Percentiles rank a stretch among this genome's conserved stretches.
phyloP scores from a whole-genome alignment of 1,284 basidiomycete species.

The Athelia sp. region DNA sequence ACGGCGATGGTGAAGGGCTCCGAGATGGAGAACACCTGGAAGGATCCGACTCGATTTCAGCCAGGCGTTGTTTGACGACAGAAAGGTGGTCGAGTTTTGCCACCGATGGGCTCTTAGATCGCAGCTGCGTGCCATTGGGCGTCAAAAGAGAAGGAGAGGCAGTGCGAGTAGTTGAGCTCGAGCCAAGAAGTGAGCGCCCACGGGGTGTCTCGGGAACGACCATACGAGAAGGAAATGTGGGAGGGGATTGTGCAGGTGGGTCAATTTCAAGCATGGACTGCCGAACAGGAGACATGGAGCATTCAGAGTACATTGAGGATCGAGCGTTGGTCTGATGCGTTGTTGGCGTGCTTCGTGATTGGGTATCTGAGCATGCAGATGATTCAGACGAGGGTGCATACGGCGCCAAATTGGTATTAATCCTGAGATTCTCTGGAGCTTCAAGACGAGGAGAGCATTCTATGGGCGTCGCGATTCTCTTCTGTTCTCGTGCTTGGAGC shows the following conservation, averaged over 20 bases:
- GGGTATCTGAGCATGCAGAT: background rate
- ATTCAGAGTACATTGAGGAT: background rate
- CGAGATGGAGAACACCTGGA: background rate
- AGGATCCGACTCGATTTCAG: conserved; percentile 34
- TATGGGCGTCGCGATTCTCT: background rate
- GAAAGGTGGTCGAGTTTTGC: conserved; percentile 43
- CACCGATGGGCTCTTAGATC: conserved; percentile 44
- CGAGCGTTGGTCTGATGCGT: background rate
- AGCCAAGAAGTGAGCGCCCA: background rate
- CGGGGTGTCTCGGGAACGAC: conserved; percentile 3
- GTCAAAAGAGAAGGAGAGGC: conserved; percentile 17
- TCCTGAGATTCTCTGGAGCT: conserved; percentile 5
- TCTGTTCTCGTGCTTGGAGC: conserved; percentile 33
- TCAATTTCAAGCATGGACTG: conserved; percentile 1
- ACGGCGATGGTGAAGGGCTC: background rate
- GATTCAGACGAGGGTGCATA: conserved; percentile 12
- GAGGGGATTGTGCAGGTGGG: conserved; percentile 16
- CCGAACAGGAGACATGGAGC: background rate
- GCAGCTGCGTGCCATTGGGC: conserved; percentile 13
- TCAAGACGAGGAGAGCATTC: background rate
- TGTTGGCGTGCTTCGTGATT: background rate
- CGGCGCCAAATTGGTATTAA: conserved; percentile 15
- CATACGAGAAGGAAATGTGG: conserved; percentile 8
- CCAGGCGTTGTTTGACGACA: conserved; percentile 47
- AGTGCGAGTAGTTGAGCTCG: conserved; percentile 1